Evolutionary conservation across 2,329 filamentous ascomycete species (phyloP).

Genomic region (Verticillium dahliae): DNA sequence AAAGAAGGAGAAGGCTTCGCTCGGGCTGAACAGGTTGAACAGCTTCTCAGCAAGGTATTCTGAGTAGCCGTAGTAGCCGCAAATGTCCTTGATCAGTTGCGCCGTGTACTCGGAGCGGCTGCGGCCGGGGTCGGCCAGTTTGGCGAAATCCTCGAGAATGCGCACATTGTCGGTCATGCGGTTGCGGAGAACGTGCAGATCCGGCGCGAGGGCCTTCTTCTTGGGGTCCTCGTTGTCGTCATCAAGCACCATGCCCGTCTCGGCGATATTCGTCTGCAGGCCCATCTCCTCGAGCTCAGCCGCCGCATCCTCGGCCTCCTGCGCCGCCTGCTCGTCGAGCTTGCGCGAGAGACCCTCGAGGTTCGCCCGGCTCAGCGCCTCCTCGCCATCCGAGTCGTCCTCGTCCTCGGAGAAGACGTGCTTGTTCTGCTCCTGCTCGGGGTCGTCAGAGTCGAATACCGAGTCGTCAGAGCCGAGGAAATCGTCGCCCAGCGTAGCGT

Average conservation of each 20-base stretch:
- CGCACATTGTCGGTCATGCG: conserved; percentile 91
- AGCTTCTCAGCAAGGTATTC: conserved; percentile 94
- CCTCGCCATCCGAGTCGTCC: conserved; percentile 79
- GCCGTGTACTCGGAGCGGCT: conserved; percentile 83
- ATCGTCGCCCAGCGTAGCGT: conserved; percentile 45
- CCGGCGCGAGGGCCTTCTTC: conserved; percentile 64
- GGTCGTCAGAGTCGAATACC: conserved; percentile 67
- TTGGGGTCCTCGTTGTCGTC: conserved; percentile 58
- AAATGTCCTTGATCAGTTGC: conserved; percentile 85
- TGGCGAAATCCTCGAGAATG: conserved; percentile 81
- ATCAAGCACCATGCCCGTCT: conserved; percentile 60
- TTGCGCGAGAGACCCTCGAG: conserved; percentile 87
- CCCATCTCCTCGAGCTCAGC: conserved; percentile 80
- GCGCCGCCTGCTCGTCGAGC: conserved; percentile 69
- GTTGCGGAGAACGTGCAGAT: conserved; percentile 80
- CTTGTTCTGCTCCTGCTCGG: conserved; percentile 41
- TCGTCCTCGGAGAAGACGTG: conserved; percentile 95
- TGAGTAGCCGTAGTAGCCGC: conserved; percentile 94
- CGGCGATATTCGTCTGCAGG: conserved; percentile 88
- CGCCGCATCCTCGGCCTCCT: conserved; percentile 76
- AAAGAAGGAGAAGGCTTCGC: conserved; percentile 96
- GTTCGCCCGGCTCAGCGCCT: conserved; percentile 89
- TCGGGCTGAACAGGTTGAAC: conserved; percentile 82
- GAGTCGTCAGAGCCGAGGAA: conserved; percentile 57
- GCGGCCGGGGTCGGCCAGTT: conserved; percentile 70